Evolutionary conservation across 2,329 filamentous ascomycete species (phyloP).

Genomic region (Ophiostoma montium): DNA sequence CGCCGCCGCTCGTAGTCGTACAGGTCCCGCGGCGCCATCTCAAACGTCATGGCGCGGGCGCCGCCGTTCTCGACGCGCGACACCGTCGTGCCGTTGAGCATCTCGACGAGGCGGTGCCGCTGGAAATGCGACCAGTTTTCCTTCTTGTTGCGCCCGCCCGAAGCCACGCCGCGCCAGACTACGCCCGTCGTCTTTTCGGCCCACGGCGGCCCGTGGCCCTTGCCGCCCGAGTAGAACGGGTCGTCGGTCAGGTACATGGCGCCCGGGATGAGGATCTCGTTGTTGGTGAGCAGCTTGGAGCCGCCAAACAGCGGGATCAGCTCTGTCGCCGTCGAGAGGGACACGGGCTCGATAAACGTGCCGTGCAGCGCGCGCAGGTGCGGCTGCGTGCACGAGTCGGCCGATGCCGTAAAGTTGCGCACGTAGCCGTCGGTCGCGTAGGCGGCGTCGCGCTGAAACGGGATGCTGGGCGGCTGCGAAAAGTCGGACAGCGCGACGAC

Average conservation of each 20-base stretch:
- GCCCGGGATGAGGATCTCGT: constrained; percentile 46
- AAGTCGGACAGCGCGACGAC: constrained; percentile 26
- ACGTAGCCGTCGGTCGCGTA: constrained; percentile 31
- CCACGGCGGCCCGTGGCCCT: constrained; percentile 42
- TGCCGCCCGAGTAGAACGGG: constrained; percentile 42
- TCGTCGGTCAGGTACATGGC: constrained; percentile 49
- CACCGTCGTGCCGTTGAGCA: constrained; percentile 51
- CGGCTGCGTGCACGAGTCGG: constrained; percentile 41
- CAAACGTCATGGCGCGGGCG: constrained; percentile 31
- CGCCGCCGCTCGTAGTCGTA: constrained; percentile 29
- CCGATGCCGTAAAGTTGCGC: constrained; percentile 39
- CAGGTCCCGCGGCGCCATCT: constrained; percentile 26
- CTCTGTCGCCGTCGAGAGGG: constrained; percentile 32
- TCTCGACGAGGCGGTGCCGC: constrained; percentile 54
- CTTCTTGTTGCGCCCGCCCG: constrained; percentile 37
- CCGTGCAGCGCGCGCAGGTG: constrained; percentile 32
- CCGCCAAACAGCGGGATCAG: constrained; percentile 45
- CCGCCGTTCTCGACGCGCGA: constrained; percentile 28
- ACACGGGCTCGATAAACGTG: constrained; percentile 37
- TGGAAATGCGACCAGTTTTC: constrained; percentile 56
- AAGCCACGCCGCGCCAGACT: constrained; percentile 52
- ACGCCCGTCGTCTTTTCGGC: constrained; percentile 38
- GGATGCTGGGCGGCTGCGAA: constrained; percentile 11
- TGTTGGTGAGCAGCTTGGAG: constrained; percentile 44
- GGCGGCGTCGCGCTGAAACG: constrained; percentile 13